phyloP scores from a whole-genome alignment of 2,329 filamentous ascomycete species.

The Daldinia eschscholtzii region DNA sequence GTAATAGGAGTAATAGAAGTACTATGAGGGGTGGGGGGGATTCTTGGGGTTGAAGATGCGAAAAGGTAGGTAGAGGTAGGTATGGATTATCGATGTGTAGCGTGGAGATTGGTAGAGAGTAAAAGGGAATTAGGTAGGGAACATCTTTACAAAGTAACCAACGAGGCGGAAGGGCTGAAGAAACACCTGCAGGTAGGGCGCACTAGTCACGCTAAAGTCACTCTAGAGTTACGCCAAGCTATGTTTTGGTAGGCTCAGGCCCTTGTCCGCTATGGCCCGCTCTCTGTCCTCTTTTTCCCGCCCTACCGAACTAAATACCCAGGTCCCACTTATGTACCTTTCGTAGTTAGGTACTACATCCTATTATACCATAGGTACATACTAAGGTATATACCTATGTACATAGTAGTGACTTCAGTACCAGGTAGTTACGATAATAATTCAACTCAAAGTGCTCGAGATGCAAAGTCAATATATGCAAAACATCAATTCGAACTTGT shows the following conservation, averaged over 20 bases:
- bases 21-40: no score
- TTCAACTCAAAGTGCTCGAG: no score
- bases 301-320: slow-evolving; percentile 4
- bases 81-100: slow-evolving; percentile 1
- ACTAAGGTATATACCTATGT: no score
- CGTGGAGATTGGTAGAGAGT: slow-evolving; percentile 11
- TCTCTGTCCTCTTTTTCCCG: background rate
- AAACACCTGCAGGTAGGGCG: slow-evolving; percentile 7
- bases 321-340: background rate
- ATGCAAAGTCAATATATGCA: no score
- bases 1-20: background rate
- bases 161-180: slow-evolving; percentile 14
- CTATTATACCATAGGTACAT: no score
- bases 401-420: no score
- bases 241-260: background rate
- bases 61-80: background rate
- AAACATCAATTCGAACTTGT: no score
- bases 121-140: slow-evolving; percentile 7
- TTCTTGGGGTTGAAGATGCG: no score
- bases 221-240: background rate
- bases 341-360: no score
- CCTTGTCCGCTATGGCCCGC: background rate
- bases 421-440: no score
- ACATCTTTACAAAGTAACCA: background rate
- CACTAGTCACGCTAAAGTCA: background rate